Percentiles rank a stretch among this genome's conserved stretches.
Evolutionary conservation across 208 protist genomes (phyloP).

Genomic region (Crithidia bombi): DNA sequence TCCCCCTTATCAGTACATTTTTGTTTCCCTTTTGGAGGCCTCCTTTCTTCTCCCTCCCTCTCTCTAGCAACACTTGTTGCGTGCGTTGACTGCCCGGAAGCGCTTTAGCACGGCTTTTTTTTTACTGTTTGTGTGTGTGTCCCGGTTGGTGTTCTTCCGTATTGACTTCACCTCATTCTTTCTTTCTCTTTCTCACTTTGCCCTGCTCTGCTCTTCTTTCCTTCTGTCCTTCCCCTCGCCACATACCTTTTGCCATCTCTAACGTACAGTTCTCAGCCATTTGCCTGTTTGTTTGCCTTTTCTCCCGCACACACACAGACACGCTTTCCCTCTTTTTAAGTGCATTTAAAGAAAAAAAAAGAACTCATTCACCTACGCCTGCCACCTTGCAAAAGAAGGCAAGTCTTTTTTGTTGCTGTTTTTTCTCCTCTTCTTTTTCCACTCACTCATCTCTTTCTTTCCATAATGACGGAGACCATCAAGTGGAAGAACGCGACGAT

Average conservation of each 20-base stretch:
- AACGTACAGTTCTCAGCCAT: too few species aligned
- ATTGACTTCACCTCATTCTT: neutral
- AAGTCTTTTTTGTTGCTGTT: neutral
- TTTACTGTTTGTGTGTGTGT: too few species aligned
- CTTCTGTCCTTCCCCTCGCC: neutral
- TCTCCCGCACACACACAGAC: too few species aligned
- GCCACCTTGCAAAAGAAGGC: too few species aligned
- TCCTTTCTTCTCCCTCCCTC: neutral
- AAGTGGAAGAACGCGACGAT: conserved; percentile 86
- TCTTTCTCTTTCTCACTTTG: neutral
- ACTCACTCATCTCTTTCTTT: conserved; percentile 3
- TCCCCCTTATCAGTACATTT: too few species aligned
- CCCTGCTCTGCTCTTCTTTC: neutral
- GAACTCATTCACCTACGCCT: too few species aligned
- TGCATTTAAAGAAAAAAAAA: too few species aligned
- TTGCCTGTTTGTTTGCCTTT: too few species aligned
- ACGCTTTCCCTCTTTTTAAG: too few species aligned
- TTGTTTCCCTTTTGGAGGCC: too few species aligned
- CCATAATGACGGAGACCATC: conserved; percentile 72
- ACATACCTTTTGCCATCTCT: neutral
- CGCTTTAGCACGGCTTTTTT: too few species aligned
- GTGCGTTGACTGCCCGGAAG: too few species aligned
- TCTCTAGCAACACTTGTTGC: neutral
- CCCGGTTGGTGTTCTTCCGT: neutral
- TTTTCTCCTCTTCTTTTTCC: conserved; percentile 15